phyloP scores from a whole-genome alignment of 108 stramenopile species.

The Ochromonas danica region DNA sequence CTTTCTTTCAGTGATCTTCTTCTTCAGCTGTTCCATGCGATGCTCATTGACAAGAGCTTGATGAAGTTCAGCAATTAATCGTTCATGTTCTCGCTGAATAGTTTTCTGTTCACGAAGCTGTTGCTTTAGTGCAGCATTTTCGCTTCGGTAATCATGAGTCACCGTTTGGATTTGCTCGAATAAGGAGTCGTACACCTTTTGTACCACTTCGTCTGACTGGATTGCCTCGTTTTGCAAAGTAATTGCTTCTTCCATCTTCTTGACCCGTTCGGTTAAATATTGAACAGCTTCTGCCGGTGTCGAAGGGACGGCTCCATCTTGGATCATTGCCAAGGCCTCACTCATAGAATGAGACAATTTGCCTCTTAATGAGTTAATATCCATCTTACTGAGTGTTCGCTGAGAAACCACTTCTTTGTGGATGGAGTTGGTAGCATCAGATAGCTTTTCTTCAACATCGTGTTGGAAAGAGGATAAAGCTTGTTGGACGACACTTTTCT shows the following conservation, averaged over 20 bases:
- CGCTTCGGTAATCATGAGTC: background rate
- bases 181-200: background rate
- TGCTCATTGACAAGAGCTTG: background rate
- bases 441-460: background rate
- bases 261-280: background rate
- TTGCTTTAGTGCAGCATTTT: background rate
- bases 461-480: background rate
- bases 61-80: background rate
- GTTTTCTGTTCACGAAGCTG: background rate
- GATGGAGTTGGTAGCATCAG: background rate
- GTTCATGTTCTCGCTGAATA: background rate
- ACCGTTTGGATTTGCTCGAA: background rate
- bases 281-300: background rate
- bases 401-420: constrained; percentile 5
- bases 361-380: background rate
- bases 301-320: background rate
- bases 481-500: background rate
- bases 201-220: background rate
- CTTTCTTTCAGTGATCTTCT: no score
- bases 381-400: background rate
- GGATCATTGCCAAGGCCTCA: background rate
- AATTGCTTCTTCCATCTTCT: background rate
- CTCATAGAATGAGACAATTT: constrained; percentile 2
- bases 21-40: no score
- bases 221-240: no score